Conservation (phyloP, 352 stramenopile species). For the Phytophthora chlamydospora region DNA sequence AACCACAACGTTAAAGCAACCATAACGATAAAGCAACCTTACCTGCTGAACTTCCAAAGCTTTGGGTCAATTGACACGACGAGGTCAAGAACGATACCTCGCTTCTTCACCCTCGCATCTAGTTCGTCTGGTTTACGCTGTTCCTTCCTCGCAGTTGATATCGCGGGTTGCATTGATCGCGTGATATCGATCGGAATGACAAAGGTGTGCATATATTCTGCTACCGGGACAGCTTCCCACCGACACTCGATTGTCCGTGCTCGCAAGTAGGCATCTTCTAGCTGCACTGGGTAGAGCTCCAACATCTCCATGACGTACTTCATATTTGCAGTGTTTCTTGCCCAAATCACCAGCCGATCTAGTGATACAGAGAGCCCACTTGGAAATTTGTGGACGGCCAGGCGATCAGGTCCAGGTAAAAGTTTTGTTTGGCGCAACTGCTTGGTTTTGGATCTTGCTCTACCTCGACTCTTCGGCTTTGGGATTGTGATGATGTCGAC, state of each 20-base stretch:
- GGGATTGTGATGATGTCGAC: constrained; percentile 14
- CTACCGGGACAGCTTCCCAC: constrained; percentile 3
- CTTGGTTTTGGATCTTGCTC: not conserved
- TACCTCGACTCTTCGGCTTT: constrained; percentile 4
- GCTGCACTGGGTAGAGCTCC: constrained; percentile 11
- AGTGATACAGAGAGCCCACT: constrained; percentile 8
- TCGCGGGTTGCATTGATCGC: constrained; percentile 1
- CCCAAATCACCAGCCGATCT: constrained; percentile 2
- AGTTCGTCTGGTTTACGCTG: not conserved
- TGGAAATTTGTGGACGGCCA: constrained; percentile 14
- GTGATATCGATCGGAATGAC: constrained; percentile 8
- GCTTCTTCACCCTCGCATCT: not conserved
- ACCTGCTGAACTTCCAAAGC: constrained; percentile 12
- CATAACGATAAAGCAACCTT: constrained; percentile 10
- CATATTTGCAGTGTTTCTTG: constrained; percentile 7
- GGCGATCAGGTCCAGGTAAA: not conserved
- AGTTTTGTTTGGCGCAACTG: constrained; percentile 17
- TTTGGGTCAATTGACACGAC: constrained; percentile 4
- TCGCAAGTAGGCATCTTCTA: constrained; percentile 11
- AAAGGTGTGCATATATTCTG: constrained; percentile 16
- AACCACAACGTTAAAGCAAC: constrained; percentile 7
- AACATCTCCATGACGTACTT: constrained; percentile 18
- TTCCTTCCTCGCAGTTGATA: not conserved
- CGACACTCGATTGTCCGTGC: constrained; percentile 1
- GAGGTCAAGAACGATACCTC: constrained; percentile 2